phyloP scores from a whole-genome alignment of 305 asterid species.

The Fraxinus floribunda region DNA sequence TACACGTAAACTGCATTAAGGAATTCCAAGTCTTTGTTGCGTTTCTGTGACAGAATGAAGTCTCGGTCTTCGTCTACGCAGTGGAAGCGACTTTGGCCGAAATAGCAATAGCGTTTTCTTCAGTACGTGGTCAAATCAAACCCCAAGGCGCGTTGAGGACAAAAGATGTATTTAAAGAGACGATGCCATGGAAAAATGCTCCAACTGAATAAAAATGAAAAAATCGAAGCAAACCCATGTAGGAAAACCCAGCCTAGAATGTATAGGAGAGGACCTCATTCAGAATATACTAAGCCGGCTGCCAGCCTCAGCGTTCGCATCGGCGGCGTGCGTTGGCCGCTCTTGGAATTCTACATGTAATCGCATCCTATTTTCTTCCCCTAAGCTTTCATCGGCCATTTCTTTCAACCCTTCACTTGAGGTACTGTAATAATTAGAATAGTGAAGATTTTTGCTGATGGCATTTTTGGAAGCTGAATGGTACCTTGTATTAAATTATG shows the following conservation, averaged over 20 bases:
- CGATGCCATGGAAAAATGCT: neutral
- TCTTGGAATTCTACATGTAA: neutral
- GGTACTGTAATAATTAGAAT: neutral
- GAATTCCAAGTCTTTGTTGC: neutral
- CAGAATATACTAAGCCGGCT: neutral
- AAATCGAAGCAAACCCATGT: neutral
- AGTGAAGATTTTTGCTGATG: neutral
- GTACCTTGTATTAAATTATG: neutral
- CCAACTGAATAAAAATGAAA: neutral
- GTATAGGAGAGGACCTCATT: neutral
- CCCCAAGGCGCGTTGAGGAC: neutral
- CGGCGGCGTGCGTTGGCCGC: neutral
- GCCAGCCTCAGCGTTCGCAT: neutral
- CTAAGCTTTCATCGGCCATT: neutral
- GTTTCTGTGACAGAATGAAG: neutral
- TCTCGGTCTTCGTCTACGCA: neutral
- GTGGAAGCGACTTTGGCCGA: neutral
- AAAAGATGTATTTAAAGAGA: neutral
- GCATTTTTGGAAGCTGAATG: neutral
- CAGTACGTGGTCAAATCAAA: too few relatives aligned
- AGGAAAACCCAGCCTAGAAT: neutral
- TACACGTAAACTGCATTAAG: neutral
- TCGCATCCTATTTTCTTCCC: neutral
- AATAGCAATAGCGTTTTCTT: too few relatives aligned
- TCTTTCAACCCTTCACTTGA: neutral